Evolutionary conservation across 2,329 filamentous ascomycete genomes (phyloP).

Genomic region (Exophiala alcalophila): DNA sequence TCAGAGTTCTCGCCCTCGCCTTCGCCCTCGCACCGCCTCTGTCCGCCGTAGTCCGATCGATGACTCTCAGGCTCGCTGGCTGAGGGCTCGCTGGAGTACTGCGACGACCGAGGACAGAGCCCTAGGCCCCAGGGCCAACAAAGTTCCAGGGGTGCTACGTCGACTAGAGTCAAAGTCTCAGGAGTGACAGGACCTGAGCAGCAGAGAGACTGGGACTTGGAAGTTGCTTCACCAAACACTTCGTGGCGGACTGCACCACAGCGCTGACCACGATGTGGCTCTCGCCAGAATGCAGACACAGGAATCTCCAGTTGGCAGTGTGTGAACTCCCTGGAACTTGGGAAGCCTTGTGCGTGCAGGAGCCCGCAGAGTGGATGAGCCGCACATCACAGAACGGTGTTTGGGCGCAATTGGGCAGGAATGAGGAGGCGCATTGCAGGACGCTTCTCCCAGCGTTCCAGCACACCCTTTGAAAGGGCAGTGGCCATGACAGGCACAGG

Average conservation of each 20-base stretch:
- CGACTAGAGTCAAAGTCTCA: too few species aligned
- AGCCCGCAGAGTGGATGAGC: conserved; percentile 2
- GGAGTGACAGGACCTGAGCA: conserved; percentile 3
- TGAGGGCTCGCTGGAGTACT: too few species aligned
- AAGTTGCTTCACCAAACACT: too few species aligned
- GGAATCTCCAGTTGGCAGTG: conserved; percentile 15
- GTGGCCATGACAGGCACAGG: conserved; percentile 9
- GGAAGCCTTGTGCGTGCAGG: conserved; percentile 15
- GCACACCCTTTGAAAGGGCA: conserved; percentile 14
- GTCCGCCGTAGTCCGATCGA: too few species aligned
- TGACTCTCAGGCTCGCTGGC: too few species aligned
- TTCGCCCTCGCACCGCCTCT: too few species aligned
- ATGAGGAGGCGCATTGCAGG: conserved; percentile 10
- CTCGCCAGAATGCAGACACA: conserved; percentile 14
- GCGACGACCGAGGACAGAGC: too few species aligned
- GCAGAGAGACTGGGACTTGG: conserved; percentile 5
- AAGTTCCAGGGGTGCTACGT: too few species aligned
- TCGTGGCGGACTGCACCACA: conserved; percentile 11
- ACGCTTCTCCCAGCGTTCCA: conserved; percentile 15
- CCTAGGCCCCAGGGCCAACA: too few species aligned
- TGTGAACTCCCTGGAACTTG: too few species aligned
- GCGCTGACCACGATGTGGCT: conserved; percentile 24
- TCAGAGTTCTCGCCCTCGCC: too few species aligned
- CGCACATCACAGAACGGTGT: conserved; percentile 20
- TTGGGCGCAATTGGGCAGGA: conserved; percentile 17